Conservation (phyloP, 225 moss, liverwort and hornwort genomes). For the Bryum argenteum region DNA sequence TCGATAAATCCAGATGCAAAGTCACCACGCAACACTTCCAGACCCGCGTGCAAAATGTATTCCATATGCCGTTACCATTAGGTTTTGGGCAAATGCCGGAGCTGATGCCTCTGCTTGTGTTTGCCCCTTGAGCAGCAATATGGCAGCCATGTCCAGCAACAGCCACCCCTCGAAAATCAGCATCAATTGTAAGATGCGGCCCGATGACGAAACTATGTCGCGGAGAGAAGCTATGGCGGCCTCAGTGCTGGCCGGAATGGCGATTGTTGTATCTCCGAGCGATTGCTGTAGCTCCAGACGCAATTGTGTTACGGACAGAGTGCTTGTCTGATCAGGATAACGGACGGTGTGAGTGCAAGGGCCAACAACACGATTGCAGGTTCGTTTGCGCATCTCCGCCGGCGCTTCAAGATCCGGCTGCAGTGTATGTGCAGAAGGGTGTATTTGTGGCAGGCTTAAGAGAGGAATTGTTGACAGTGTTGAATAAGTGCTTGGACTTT, state of each 20-base stretch:
- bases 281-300: too few species aligned
- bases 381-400: constrained; percentile 50
- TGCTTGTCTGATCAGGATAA: constrained; percentile 10
- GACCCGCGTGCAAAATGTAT: too few species aligned
- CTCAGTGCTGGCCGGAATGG: constrained; percentile 42
- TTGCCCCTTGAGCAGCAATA: constrained; percentile 24
- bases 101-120: background rate
- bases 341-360: background rate
- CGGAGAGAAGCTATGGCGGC: constrained; percentile 64
- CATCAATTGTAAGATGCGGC: constrained; percentile 24
- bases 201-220: constrained; percentile 30
- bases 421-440: too few species aligned
- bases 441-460: too few species aligned
- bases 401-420: too few species aligned
- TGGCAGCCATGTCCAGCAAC: constrained; percentile 29
- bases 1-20: too few species aligned
- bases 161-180: constrained; percentile 8
- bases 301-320: too few species aligned
- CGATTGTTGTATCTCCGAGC: constrained; percentile 42
- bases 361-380: constrained; percentile 25
- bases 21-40: too few species aligned
- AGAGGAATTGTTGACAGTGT: too few species aligned
- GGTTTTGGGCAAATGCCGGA: constrained; percentile 3
- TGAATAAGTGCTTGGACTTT: too few species aligned
- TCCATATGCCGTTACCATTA: too few species aligned